Evolutionary conservation across 768 basidiomycete genomes (phyloP), one percentile per base, ranked within the genome.

Genomic region (Mycena galericulata): DNA sequence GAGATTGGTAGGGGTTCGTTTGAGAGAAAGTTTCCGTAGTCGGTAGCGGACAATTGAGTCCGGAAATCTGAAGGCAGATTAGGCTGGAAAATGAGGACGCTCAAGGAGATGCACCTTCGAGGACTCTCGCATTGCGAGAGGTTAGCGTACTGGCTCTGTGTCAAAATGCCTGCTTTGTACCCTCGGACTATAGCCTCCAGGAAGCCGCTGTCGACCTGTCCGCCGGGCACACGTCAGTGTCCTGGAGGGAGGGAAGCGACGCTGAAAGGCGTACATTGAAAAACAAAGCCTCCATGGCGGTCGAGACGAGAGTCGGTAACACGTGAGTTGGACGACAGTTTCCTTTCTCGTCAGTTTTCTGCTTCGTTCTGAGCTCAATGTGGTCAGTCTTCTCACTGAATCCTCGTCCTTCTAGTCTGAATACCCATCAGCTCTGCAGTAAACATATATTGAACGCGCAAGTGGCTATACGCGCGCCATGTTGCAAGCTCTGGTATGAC

Each of bases 401-500:
- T 20, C 36, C 20, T 67, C 62, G 65, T 58, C 70, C 59, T 64
- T 70, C 70, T 38, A 72, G 30, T 26, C 11, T 14, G 60, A 40
- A 57, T 45, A 55, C 65, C 65, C 24, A 57, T 32, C 62, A 50
- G 51, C 50, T 9, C 9, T 29, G 51, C 80, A 98, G 96, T 83
- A 97, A 97, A 86, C 98, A 99, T 76, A 87, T 99, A 68, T 82
- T 99, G 55, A 99, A 99, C 80, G 95, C 94, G 0, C 97, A 99
- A 81, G 98, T 98, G 26, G 88, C 97, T 40, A 94, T 99, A 73
- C 92, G 97, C 29, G 95, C 97, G 6, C 96, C 97, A 4, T 99
- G 98, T 81, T 99, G 98, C 89, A 93, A 94, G 79, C 92, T 91
- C 74, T 99, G 97, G 97, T 99, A 89, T 76, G 98, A 99, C 84